phyloP scores from a whole-genome alignment of 345 rosid species.

The Limnanthes douglasii region DNA sequence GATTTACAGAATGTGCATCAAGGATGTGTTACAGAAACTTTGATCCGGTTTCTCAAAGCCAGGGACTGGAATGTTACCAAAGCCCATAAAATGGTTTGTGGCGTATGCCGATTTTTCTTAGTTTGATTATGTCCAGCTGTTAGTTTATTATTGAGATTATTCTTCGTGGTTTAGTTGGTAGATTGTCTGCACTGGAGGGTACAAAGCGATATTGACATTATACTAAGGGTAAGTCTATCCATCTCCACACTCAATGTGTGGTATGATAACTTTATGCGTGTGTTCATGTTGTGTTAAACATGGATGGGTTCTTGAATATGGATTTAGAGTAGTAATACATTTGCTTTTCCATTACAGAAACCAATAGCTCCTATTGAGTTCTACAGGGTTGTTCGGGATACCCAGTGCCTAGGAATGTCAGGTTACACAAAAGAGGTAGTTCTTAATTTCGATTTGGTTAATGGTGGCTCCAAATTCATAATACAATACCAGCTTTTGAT shows the following conservation, averaged over 20 bases:
- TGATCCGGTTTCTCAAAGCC: slow-evolving; percentile 57
- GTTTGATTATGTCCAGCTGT: neutral
- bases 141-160: neutral
- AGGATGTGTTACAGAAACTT: slow-evolving; percentile 43
- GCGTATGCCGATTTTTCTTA: neutral
- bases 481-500: too few species aligned
- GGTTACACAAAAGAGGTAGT: slow-evolving; percentile 90
- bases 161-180: slow-evolving; percentile 40
- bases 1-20: slow-evolving; percentile 49
- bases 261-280: too few species aligned
- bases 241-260: too few species aligned
- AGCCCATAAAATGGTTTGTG: slow-evolving; percentile 62
- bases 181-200: slow-evolving; percentile 84
- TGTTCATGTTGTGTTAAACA: slow-evolving; percentile 3
- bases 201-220: slow-evolving; percentile 67
- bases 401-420: slow-evolving; percentile 86
- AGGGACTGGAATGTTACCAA: slow-evolving; percentile 57
- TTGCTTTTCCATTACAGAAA: slow-evolving; percentile 30
- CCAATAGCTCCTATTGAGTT: slow-evolving; percentile 66
- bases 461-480: too few species aligned
- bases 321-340: neutral
- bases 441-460: too few species aligned
- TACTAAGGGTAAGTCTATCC: slow-evolving; percentile 59
- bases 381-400: slow-evolving; percentile 64
- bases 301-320: neutral